Evolutionary conservation across 176 grass and related monocot species (phyloP), one percentile per base, ranked within the genome.

Genomic region (Aegilops bicornis): DNA sequence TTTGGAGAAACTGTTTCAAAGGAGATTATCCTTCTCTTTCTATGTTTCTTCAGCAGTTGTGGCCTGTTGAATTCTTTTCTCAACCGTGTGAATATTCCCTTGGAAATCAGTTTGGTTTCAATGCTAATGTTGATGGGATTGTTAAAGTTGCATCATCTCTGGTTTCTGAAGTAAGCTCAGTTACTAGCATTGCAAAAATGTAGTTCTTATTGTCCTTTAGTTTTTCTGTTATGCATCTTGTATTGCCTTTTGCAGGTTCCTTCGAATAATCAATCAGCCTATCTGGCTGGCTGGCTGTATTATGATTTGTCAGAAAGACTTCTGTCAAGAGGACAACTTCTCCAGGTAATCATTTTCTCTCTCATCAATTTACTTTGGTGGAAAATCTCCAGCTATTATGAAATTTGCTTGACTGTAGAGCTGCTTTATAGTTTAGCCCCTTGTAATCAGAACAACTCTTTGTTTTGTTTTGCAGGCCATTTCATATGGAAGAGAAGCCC

Each of bases 241-340:
- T 92, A 58, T 69, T 75, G 72, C 82, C 59, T 86, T 79, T 64
- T 92, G 64, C 81, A 98, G 96, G 83, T 81, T 84, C 64, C 85
- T 68, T 79, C 67, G 17, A 62, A 45, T 86, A 83, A 79, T 60
- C 89, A 88, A 10, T 92, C 95, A 25, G 72, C 29, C 19, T 98
- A 91, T 87, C 12, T 94, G 80, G 96, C 90, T 92, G 65, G 91
- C 10, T 88, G 71, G 86, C 63, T 95, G 23, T 98, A 98, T 84
- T 92, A 94, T 68, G 93, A 94, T 91, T 91, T 96, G 70, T 91
- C 96, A 54, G 88, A 96, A 87, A 93, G 88, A 74, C 58, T 92
- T 91, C 52, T 87, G 17, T 88, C 82, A 45, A 82, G 79, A 56
- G 96, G 96, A 85, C 78, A 85, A 90, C 19, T 88, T 75, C 75